These are phyloP conservation scores for Phytophthora megakarya DNA, from an alignment of 352 stramenopile species.

Conservation along the genomic window DNA sequence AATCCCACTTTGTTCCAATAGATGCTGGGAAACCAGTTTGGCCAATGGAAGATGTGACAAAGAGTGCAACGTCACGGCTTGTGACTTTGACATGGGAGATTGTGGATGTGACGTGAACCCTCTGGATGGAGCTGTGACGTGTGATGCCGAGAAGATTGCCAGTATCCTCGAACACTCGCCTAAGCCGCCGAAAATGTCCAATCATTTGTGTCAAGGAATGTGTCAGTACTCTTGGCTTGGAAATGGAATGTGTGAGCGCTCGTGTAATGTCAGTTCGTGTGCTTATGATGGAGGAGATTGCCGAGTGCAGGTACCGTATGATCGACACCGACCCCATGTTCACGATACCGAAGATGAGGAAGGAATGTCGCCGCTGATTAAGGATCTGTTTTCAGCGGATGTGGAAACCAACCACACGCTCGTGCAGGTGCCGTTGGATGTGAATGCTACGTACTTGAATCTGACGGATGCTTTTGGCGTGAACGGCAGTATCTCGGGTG, in stretches of 20 bases:
- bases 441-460: slow-evolving; percentile 75
- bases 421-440: slow-evolving; percentile 61
- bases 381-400: slow-evolving; percentile 51
- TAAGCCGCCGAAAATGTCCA: slow-evolving; percentile 46
- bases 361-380: slow-evolving; percentile 33
- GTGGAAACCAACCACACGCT: slow-evolving; percentile 61
- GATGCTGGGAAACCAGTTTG: slow-evolving; percentile 79
- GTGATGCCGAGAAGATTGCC: slow-evolving; percentile 65
- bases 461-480: slow-evolving; percentile 67
- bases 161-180: slow-evolving; percentile 58
- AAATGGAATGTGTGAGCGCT: slow-evolving; percentile 75
- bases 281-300: slow-evolving; percentile 89
- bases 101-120: slow-evolving; percentile 82
- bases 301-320: slow-evolving; percentile 34
- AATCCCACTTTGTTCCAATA: slow-evolving; percentile 84
- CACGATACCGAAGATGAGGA: slow-evolving; percentile 24
- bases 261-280: slow-evolving; percentile 84
- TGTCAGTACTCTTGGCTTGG: slow-evolving; percentile 86
- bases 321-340: slow-evolving; percentile 14
- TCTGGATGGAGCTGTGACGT: slow-evolving; percentile 51
- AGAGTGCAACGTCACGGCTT: slow-evolving; percentile 88
- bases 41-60: slow-evolving; percentile 89
- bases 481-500: slow-evolving; percentile 57
- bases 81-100: slow-evolving; percentile 94
- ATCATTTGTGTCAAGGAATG: slow-evolving; percentile 70